These are phyloP conservation scores for Tolypocladium nubicola DNA, from an alignment of 2,329 filamentous ascomycete genomes.

Conservation along the genomic window DNA sequence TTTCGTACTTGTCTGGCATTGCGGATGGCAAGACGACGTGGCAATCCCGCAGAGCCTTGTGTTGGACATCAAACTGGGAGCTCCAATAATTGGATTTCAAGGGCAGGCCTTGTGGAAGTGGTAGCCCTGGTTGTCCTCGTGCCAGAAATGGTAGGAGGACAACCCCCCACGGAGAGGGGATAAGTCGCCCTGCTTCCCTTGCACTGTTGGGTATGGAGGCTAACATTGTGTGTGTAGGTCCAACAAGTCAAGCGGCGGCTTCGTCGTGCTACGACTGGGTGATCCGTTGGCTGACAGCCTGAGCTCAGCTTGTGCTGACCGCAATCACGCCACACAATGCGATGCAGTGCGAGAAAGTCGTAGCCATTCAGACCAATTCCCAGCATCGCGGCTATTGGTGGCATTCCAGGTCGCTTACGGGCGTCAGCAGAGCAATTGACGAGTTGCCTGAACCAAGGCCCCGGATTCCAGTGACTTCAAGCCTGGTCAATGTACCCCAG, in stretches of 20 bases:
- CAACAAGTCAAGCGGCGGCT: background rate
- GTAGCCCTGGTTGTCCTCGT: conserved; percentile 38
- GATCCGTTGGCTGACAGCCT: background rate
- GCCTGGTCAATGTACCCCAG: background rate
- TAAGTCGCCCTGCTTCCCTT: conserved; percentile 29
- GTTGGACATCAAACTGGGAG: conserved; percentile 3
- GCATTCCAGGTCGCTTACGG: background rate
- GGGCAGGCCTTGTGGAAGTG: conserved; percentile 25
- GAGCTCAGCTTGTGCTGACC: background rate
- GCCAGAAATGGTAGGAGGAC: conserved; percentile 40
- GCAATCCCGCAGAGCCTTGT: background rate
- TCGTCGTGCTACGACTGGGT: background rate
- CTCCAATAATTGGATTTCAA: conserved; percentile 12
- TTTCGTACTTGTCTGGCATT: conserved; percentile 69
- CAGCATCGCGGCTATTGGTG: too few relatives aligned
- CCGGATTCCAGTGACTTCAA: background rate
- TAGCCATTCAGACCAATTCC: background rate
- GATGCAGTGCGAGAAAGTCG: background rate
- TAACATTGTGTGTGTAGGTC: conserved; percentile 16
- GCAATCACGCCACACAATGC: background rate
- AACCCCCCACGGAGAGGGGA: conserved; percentile 36
- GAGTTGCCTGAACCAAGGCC: background rate
- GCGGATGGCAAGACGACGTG: conserved; percentile 2
- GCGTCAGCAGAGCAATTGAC: background rate
- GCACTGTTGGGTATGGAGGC: conserved; percentile 6